phyloP scores from a whole-genome alignment of 2,329 filamentous ascomycete species.

The Paraphoma chrysanthemicola region DNA sequence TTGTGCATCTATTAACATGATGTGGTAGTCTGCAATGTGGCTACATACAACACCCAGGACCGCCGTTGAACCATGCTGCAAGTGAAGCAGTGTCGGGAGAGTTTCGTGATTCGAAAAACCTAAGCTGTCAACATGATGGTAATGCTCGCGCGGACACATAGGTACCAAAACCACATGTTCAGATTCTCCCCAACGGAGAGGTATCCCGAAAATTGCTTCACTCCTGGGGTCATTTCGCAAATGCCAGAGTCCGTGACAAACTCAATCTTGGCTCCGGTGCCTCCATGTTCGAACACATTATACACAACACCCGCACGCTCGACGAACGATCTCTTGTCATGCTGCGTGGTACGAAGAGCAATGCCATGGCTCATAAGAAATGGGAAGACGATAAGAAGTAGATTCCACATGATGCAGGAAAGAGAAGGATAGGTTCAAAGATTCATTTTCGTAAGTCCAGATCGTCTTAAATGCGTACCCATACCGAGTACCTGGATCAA shows the following conservation, averaged over 20 bases:
- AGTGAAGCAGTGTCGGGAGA: slow-evolving; percentile 60
- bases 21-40: too few species aligned
- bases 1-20: not conserved
- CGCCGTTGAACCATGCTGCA: slow-evolving; percentile 61
- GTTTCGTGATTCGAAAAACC: slow-evolving; percentile 62
- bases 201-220: slow-evolving; percentile 62
- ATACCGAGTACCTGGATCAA: too few species aligned
- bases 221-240: slow-evolving; percentile 60
- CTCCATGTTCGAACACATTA: slow-evolving; percentile 39
- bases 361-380: not conserved
- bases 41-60: slow-evolving; percentile 27
- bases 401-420: not conserved
- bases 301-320: slow-evolving; percentile 29
- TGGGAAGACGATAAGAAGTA: not conserved
- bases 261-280: slow-evolving; percentile 34
- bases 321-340: slow-evolving; percentile 31
- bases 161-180: slow-evolving; percentile 39
- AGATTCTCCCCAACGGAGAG: slow-evolving; percentile 58
- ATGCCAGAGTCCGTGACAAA: slow-evolving; percentile 51
- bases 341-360: not conserved
- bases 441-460: too few species aligned
- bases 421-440: too few species aligned
- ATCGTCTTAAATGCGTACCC: too few species aligned
- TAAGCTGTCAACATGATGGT: slow-evolving; percentile 19
- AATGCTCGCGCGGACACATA: not conserved